Conservation (phyloP, 177 flowering plant species). For the Vitis hybrid region DNA sequence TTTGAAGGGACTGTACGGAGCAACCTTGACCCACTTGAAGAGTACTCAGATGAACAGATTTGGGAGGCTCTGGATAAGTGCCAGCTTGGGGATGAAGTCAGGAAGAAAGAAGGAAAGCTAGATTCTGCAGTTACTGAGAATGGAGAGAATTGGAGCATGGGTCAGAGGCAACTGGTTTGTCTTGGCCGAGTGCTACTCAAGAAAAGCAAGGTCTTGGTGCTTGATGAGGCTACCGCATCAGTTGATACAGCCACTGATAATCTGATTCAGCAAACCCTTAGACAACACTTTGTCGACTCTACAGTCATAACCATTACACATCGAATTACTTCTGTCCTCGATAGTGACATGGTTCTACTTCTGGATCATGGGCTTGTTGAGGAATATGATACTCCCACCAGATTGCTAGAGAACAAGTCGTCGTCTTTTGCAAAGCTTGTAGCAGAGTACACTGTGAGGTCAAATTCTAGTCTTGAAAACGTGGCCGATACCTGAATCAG, state of each 20-base stretch:
- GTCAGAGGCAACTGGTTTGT: slow-evolving; percentile 83
- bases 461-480: slow-evolving; percentile 37
- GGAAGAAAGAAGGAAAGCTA: slow-evolving; percentile 62
- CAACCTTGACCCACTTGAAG: slow-evolving; percentile 80
- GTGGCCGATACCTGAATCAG: no score
- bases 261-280: slow-evolving; percentile 61
- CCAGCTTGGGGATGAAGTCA: slow-evolving; percentile 75
- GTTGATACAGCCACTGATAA: slow-evolving; percentile 83
- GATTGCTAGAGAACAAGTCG: slow-evolving; percentile 59
- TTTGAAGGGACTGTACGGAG: slow-evolving; percentile 75
- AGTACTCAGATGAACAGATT: slow-evolving; percentile 70
- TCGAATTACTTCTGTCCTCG: slow-evolving; percentile 70
- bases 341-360: slow-evolving; percentile 73
- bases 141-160: slow-evolving; percentile 93
- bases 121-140: slow-evolving; percentile 69
- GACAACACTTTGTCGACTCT: slow-evolving; percentile 54
- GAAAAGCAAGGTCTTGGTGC: slow-evolving; percentile 73
- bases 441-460: slow-evolving; percentile 64
- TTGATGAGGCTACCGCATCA: slow-evolving; percentile 91
- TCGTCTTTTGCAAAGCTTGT: slow-evolving; percentile 73
- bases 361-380: slow-evolving; percentile 61
- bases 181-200: slow-evolving; percentile 78
- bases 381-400: slow-evolving; percentile 64
- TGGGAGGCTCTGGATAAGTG: slow-evolving; percentile 86
- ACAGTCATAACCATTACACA: slow-evolving; percentile 82